phyloP scores from a whole-genome alignment of 1,139 yeast genomes.

The Pichia sp. region DNA sequence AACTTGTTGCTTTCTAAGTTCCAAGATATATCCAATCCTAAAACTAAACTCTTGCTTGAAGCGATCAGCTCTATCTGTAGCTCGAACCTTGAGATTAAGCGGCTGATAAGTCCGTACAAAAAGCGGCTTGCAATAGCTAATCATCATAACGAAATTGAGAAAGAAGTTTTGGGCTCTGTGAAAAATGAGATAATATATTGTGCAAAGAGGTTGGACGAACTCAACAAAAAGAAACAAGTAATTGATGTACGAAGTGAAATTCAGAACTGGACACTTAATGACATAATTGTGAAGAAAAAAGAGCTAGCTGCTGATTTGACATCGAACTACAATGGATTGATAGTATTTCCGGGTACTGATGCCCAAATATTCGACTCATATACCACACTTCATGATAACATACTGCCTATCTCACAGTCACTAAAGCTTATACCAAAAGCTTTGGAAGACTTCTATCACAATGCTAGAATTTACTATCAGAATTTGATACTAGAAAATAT shows the following conservation, averaged over 20 bases:
- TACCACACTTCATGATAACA: slow-evolving; percentile 32
- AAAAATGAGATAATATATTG: slow-evolving; percentile 49
- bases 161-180: slow-evolving; percentile 49
- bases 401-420: slow-evolving; percentile 56
- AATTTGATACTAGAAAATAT: slow-evolving; percentile 37
- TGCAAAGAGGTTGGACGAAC: slow-evolving; percentile 32
- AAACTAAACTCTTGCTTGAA: slow-evolving; percentile 37
- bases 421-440: slow-evolving; percentile 55
- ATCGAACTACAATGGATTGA: slow-evolving; percentile 5
- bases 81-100: slow-evolving; percentile 40
- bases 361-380: slow-evolving; percentile 35
- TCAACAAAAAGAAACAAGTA: slow-evolving; percentile 35
- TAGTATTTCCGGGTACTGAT: slow-evolving; percentile 10
- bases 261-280: slow-evolving; percentile 15
- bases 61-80: slow-evolving; percentile 40
- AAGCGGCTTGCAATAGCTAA: slow-evolving; percentile 49
- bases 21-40: slow-evolving; percentile 1
- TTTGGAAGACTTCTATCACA: slow-evolving; percentile 42
- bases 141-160: slow-evolving; percentile 55
- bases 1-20: slow-evolving; percentile 7
- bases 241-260: slow-evolving; percentile 24
- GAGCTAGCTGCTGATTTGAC: slow-evolving; percentile 34
- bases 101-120: slow-evolving; percentile 37
- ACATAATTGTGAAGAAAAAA: slow-evolving; percentile 29
- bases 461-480: slow-evolving; percentile 35